phyloP scores from a whole-genome alignment of 108 stramenopile species.

The Pseudonitzschia delicatissima region DNA sequence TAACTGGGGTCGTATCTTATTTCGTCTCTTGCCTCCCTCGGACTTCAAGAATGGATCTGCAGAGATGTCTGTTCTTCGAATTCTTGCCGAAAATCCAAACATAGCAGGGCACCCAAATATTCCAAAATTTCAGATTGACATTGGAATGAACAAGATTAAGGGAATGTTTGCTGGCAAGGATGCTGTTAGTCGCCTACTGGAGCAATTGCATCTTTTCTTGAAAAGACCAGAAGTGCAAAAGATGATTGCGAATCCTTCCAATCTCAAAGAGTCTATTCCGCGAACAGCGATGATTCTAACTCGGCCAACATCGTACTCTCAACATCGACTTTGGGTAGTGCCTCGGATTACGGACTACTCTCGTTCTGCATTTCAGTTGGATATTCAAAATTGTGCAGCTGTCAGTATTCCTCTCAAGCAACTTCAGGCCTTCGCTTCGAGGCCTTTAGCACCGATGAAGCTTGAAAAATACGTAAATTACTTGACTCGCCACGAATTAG shows the following conservation, averaged over 20 bases:
- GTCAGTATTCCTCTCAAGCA: slow-evolving; percentile 89
- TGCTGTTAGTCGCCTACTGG: slow-evolving; percentile 80
- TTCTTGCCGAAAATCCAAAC: slow-evolving; percentile 87
- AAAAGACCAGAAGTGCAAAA: slow-evolving; percentile 58
- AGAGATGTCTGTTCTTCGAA: slow-evolving; percentile 91
- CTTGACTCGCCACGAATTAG: slow-evolving; percentile 60
- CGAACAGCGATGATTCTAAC: slow-evolving; percentile 66
- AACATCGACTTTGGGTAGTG: slow-evolving; percentile 83
- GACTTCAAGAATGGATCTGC: slow-evolving; percentile 86
- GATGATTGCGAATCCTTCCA: slow-evolving; percentile 44
- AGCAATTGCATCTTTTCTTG: slow-evolving; percentile 72
- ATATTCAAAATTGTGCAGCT: slow-evolving; percentile 84
- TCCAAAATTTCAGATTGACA: slow-evolving; percentile 95
- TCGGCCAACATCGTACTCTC: slow-evolving; percentile 72
- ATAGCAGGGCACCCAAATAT: slow-evolving; percentile 85
- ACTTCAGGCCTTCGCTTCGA: slow-evolving; percentile 84
- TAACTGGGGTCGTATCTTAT: slow-evolving; percentile 91
- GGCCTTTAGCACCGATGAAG: slow-evolving; percentile 83
- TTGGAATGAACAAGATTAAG: slow-evolving; percentile 91
- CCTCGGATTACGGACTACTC: slow-evolving; percentile 84
- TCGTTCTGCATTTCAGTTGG: slow-evolving; percentile 64
- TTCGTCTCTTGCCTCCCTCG: slow-evolving; percentile 83
- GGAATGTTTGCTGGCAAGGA: slow-evolving; percentile 94
- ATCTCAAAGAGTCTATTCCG: slow-evolving; percentile 43
- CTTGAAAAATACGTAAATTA: slow-evolving; percentile 75